phyloP scores from a whole-genome alignment of 108 stramenopile species.

The Nitzschia palea region DNA sequence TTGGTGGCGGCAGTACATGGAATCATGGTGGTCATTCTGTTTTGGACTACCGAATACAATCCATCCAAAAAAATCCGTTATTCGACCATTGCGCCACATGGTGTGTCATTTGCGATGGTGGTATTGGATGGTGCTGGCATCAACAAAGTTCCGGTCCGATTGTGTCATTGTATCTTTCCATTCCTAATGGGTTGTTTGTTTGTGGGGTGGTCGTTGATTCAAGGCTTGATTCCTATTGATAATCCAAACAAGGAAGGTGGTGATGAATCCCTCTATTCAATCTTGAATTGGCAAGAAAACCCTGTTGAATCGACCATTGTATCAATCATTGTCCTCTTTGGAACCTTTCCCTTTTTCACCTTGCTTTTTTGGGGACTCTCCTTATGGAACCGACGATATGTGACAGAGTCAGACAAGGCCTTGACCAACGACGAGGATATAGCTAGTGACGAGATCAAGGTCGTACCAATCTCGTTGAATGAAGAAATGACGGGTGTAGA shows the following conservation, averaged over 20 bases:
- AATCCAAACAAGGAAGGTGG: not conserved
- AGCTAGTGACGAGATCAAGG: no score
- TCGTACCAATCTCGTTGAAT: no score
- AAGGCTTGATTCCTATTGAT: not conserved
- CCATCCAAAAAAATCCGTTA: not conserved
- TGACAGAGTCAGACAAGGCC: no score
- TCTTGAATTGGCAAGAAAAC: not conserved
- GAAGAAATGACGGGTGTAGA: no score
- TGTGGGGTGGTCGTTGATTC: not conserved
- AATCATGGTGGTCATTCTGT: not conserved
- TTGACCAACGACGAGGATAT: no score
- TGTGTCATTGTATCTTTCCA: not conserved
- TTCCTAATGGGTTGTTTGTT: not conserved
- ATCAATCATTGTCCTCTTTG: not conserved
- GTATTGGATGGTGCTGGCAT: not conserved
- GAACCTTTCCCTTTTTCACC: not conserved
- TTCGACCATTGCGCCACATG: not conserved
- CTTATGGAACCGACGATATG: slow-evolving; percentile 1
- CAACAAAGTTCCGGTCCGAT: slow-evolving; percentile 5
- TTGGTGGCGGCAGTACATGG: slow-evolving; percentile 6
- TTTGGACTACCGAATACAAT: slow-evolving; percentile 2
- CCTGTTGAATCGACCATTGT: not conserved
- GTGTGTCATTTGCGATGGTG: not conserved
- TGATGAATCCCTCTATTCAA: not conserved
- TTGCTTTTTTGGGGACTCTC: not conserved